Evolutionary conservation across 148 eudicot species (phyloP).

Genomic region (Vaccinium corymbosum): DNA sequence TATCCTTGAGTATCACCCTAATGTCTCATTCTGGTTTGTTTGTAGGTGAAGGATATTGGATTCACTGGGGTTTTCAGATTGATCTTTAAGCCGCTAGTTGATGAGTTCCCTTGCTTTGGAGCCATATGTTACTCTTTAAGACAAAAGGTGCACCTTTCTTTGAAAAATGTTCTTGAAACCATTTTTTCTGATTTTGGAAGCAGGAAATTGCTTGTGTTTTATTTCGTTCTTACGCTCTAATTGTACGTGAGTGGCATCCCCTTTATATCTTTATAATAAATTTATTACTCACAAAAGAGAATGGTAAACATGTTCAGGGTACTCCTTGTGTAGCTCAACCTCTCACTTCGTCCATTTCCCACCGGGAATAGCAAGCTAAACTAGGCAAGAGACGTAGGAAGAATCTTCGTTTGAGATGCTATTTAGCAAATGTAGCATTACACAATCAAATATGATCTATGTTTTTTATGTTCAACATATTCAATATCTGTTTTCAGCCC

Average conservation of each 20-base stretch:
- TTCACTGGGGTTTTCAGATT: conserved; percentile 89
- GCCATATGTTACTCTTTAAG: conserved; percentile 76
- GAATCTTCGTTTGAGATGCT: neutral
- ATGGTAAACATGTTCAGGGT: neutral
- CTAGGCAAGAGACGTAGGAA: neutral
- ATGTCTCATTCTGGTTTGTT: conserved; percentile 17
- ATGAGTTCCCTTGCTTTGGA: conserved; percentile 79
- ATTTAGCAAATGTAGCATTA: neutral
- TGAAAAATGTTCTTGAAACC: neutral
- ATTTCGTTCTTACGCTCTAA: too few species aligned
- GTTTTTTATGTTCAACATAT: neutral
- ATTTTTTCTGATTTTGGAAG: neutral
- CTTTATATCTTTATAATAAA: too few species aligned
- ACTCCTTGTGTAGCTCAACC: neutral
- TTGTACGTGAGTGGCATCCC: too few species aligned
- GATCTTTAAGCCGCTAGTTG: conserved; percentile 82
- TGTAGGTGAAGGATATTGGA: conserved; percentile 75
- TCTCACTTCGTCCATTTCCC: neutral
- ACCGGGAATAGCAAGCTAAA: neutral
- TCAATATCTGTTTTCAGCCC: neutral
- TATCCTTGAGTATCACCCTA: neutral
- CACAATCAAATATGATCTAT: neutral
- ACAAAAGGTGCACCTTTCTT: conserved; percentile 18
- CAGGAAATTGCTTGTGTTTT: neutral
- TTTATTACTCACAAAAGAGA: too few species aligned